A percentile compares a stretch with the other conserved stretches of the same genome.
Evolutionary conservation across 257 asterid genomes (phyloP).

Genomic region (Echium plantagineum): DNA sequence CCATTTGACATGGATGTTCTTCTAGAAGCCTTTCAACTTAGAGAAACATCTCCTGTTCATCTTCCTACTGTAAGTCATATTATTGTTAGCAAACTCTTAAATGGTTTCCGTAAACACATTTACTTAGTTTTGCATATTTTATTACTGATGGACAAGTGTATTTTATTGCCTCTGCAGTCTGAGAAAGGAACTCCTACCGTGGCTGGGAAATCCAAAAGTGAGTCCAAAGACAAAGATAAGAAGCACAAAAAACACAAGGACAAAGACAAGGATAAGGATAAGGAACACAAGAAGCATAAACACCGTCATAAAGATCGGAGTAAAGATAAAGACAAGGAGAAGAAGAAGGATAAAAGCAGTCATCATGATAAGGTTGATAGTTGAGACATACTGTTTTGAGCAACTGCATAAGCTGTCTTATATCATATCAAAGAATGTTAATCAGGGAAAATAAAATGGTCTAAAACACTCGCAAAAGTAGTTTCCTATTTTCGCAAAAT

Average conservation of each 20-base stretch:
- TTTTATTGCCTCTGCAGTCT: conserved; percentile 41
- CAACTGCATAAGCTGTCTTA: neutral
- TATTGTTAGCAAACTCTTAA: conserved; percentile 2
- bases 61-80: conserved; percentile 58
- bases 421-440: neutral
- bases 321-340: conserved; percentile 94
- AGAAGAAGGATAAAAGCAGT: conserved; percentile 68
- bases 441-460: too few species aligned
- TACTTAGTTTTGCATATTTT: neutral
- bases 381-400: conserved; percentile 15
- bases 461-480: too few species aligned
- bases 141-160: conserved; percentile 5
- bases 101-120: neutral
- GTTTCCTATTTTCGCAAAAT: too few species aligned
- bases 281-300: conserved; percentile 88
- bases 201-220: conserved; percentile 69
- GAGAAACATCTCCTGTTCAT: conserved; percentile 69
- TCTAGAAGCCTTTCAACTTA: conserved; percentile 74
- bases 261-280: conserved; percentile 52
- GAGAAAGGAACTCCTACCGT: conserved; percentile 87
- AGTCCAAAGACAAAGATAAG: conserved; percentile 82
- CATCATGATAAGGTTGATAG: conserved; percentile 69
- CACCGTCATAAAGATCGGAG: conserved; percentile 95
- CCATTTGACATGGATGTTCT: conserved; percentile 75
- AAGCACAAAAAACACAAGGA: conserved; percentile 27